Conservation (phyloP, 345 rosid species). For the Laguncularia racemosa region DNA sequence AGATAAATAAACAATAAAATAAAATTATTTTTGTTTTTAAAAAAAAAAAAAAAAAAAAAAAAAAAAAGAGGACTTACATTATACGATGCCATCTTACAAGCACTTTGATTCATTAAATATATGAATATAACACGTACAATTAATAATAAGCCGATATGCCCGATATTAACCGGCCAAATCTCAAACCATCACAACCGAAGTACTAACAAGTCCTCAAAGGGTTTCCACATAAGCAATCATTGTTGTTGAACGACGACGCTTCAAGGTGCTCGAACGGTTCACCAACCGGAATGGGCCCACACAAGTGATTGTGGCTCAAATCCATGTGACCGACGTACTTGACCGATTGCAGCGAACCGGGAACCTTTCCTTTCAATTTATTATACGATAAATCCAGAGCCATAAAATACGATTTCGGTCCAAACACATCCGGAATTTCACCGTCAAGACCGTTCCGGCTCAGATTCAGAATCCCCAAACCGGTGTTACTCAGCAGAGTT, state of each 20-base stretch:
- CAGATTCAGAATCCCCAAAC: conserved; percentile 61
- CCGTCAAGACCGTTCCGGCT: conserved; percentile 76
- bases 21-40: no score
- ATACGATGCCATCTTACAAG: no score
- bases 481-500: conserved; percentile 39
- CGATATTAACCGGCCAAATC: neutral
- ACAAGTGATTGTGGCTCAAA: conserved; percentile 80
- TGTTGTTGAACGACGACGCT: conserved; percentile 54
- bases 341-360: conserved; percentile 49
- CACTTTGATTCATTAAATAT: no score
- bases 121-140: no score
- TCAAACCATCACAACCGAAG: neutral
- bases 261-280: conserved; percentile 72
- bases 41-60: no score
- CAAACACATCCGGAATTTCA: conserved; percentile 71
- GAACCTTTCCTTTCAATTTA: conserved; percentile 57
- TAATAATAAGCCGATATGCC: no score
- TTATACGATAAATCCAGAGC: conserved; percentile 75
- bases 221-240: conserved; percentile 81
- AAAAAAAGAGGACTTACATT: no score
- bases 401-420: conserved; percentile 57
- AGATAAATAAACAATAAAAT: no score
- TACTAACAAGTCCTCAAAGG: conserved; percentile 62
- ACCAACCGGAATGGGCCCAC: conserved; percentile 79
- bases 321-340: conserved; percentile 72